phyloP scores from a whole-genome alignment of 1,284 basidiomycete genomes.

The Gymnopus androsaceus region DNA sequence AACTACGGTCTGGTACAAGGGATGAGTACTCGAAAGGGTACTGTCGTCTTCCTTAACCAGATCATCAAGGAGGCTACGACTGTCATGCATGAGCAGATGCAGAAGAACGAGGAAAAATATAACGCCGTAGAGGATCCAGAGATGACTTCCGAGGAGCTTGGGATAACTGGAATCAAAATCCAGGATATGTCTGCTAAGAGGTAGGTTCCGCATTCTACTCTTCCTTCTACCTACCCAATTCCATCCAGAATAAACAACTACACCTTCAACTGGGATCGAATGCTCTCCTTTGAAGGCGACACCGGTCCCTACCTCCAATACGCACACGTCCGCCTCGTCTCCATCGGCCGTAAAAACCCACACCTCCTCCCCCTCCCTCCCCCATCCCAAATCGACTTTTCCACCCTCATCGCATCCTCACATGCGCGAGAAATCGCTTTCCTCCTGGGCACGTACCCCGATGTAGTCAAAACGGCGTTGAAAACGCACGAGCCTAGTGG shows the following conservation, averaged over 20 bases:
- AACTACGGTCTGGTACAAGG: slow-evolving; percentile 93
- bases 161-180: slow-evolving; percentile 96
- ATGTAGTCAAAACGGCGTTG: slow-evolving; percentile 84
- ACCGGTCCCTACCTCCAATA: slow-evolving; percentile 97
- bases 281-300: slow-evolving; percentile 97
- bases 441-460: slow-evolving; percentile 88
- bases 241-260: slow-evolving; percentile 89
- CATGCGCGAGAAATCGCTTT: slow-evolving; percentile 89
- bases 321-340: slow-evolving; percentile 92
- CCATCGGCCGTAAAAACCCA: slow-evolving; percentile 93
- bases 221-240: neutral
- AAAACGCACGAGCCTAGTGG: slow-evolving; percentile 89
- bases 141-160: slow-evolving; percentile 80
- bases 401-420: slow-evolving; percentile 64
- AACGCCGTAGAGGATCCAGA: slow-evolving; percentile 88
- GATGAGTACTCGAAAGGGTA: slow-evolving; percentile 98
- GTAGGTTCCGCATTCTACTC: slow-evolving; percentile 41
- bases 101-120: slow-evolving; percentile 93
- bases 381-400: slow-evolving; percentile 69
- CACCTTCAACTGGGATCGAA: slow-evolving; percentile 92
- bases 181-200: slow-evolving; percentile 97
- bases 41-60: slow-evolving; percentile 94
- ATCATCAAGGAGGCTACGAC: slow-evolving; percentile 90
- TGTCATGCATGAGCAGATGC: slow-evolving; percentile 98
- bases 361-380: slow-evolving; percentile 80